Conservation (phyloP, 2,329 filamentous ascomycete genomes). For the Ophiostoma quercus region DNA sequence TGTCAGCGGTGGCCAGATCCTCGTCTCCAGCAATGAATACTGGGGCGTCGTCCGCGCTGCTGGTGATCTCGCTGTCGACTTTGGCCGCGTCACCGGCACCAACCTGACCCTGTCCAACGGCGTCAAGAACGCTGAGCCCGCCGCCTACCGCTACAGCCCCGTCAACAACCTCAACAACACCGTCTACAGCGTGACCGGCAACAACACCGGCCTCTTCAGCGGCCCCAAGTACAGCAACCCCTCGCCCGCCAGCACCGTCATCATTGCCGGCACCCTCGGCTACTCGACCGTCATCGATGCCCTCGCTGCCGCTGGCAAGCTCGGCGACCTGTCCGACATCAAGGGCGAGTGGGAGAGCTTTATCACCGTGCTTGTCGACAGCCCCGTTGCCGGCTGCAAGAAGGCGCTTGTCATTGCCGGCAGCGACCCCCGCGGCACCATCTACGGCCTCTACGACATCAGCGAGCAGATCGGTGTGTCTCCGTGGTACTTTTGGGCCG, state of each 20-base stretch:
- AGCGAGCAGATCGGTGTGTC: slow-evolving; percentile 70
- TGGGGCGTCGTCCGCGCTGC: slow-evolving; percentile 64
- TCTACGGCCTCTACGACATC: slow-evolving; percentile 66
- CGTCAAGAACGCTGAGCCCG: slow-evolving; percentile 35
- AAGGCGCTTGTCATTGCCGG: slow-evolving; percentile 63
- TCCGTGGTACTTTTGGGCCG: slow-evolving; percentile 65
- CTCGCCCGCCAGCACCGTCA: slow-evolving; percentile 45
- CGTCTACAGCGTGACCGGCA: slow-evolving; percentile 41
- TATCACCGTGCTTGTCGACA: slow-evolving; percentile 51
- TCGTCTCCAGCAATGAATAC: slow-evolving; percentile 56
- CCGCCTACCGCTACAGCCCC: slow-evolving; percentile 41
- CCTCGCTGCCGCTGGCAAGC: slow-evolving; percentile 49
- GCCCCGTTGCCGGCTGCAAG: slow-evolving; percentile 51
- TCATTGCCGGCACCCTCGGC: slow-evolving; percentile 65
- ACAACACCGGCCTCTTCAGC: slow-evolving; percentile 37
- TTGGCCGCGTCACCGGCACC: slow-evolving; percentile 63
- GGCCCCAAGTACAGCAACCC: slow-evolving; percentile 44
- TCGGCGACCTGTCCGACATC: slow-evolving; percentile 51
- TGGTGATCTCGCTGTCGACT: slow-evolving; percentile 61
- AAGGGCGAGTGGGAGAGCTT: slow-evolving; percentile 67
- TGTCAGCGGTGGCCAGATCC: slow-evolving; percentile 42
- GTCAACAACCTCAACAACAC: slow-evolving; percentile 46
- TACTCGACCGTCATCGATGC: slow-evolving; percentile 57
- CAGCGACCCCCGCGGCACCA: slow-evolving; percentile 59
- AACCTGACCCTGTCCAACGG: slow-evolving; percentile 57